These are phyloP conservation scores for Lentinula aciculospora DNA, from an alignment of 768 basidiomycete genomes.

Conservation along the genomic window DNA sequence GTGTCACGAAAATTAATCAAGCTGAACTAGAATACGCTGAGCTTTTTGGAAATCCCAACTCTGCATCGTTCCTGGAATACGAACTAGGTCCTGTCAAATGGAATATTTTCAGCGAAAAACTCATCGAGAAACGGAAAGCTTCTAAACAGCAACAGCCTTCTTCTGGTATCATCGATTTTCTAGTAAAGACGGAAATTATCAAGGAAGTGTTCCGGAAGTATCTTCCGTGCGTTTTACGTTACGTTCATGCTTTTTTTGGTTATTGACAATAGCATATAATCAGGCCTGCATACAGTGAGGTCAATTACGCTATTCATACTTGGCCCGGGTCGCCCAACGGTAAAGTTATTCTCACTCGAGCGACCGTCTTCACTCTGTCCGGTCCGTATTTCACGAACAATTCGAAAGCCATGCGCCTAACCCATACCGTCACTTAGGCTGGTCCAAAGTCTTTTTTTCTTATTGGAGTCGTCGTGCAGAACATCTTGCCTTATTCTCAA, in stretches of 20 bases:
- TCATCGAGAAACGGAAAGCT: background rate
- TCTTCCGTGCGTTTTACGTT: conserved; percentile 35
- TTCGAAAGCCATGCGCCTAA: background rate
- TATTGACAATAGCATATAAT: background rate
- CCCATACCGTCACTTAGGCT: conserved; percentile 20
- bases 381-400: background rate
- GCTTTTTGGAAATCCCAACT: background rate
- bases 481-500: conserved; percentile 40
- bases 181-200: conserved; percentile 48
- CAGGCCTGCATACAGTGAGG: conserved; percentile 49
- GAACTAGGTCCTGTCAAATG: background rate
- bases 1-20: background rate
- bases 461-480: conserved; percentile 50
- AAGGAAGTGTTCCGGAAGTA: conserved; percentile 42
- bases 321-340: conserved; percentile 33
- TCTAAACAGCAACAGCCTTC: conserved; percentile 18
- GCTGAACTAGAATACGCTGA: background rate
- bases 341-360: conserved; percentile 39
- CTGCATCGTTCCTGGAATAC: background rate
- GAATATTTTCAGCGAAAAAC: background rate
- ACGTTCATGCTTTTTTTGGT: background rate
- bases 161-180: conserved; percentile 43
- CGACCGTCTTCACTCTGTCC: conserved; percentile 40
- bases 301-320: conserved; percentile 39
- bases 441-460: conserved; percentile 50